Evolutionary conservation across 805 yeast species (phyloP).

Genomic region (Jamesozyma piceae): DNA sequence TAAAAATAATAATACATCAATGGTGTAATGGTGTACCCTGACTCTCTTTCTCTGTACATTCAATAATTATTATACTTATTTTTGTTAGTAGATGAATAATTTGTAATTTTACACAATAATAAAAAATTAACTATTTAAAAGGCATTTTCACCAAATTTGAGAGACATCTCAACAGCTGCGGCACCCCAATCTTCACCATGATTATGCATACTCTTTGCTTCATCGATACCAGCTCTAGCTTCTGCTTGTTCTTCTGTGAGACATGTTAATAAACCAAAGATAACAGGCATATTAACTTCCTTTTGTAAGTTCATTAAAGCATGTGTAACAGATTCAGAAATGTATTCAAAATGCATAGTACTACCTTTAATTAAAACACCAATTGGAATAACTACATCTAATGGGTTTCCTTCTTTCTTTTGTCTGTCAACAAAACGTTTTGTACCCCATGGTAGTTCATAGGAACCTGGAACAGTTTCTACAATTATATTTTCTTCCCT

Average conservation of each 20-base stretch:
- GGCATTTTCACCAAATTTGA: constrained; percentile 32
- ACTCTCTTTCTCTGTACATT: background rate
- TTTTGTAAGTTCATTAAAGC: constrained; percentile 78
- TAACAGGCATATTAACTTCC: constrained; percentile 63
- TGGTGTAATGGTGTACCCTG: constrained; percentile 1
- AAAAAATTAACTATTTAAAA: constrained; percentile 2
- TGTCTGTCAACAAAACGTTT: constrained; percentile 42
- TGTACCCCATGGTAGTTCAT: constrained; percentile 83
- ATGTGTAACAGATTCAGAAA: constrained; percentile 79
- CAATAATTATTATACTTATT: background rate
- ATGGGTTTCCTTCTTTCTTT: constrained; percentile 34
- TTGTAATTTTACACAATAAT: background rate
- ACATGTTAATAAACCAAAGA: constrained; percentile 90
- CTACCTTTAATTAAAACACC: constrained; percentile 94
- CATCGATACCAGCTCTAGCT: constrained; percentile 83
- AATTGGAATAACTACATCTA: constrained; percentile 86
- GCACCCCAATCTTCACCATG: constrained; percentile 99
- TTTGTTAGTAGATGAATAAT: background rate
- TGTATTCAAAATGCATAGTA: constrained; percentile 97
- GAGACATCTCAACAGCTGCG: constrained; percentile 93
- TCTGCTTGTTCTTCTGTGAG: constrained; percentile 90
- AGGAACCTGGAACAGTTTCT: constrained; percentile 90
- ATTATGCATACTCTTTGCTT: constrained; percentile 59
- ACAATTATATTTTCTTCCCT: constrained; percentile 63
- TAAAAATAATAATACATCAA: constrained; percentile 11